Conservation (phyloP, 73 alveolate species). For the Tetrahymena malaccensis region DNA sequence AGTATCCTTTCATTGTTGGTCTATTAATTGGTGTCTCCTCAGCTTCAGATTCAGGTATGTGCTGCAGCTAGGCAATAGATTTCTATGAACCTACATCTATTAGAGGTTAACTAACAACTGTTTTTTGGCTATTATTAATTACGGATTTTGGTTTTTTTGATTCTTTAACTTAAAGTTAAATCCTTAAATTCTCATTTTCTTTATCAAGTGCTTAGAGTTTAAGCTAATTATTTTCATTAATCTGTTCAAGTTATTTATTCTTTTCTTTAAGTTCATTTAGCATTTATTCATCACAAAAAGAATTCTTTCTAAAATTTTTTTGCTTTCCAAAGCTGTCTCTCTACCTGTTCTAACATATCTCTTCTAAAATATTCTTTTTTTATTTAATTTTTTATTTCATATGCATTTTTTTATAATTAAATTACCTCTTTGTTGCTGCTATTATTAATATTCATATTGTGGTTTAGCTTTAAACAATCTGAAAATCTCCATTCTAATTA, state of each 20-base stretch:
- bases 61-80: not conserved
- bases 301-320: not conserved
- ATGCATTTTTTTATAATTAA: not conserved
- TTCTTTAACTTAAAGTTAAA: not conserved
- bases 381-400: not conserved
- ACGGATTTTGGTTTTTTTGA: not conserved
- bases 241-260: not conserved
- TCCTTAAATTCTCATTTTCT: not conserved
- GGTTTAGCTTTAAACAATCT: not conserved
- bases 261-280: not conserved
- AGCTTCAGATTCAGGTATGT: not conserved
- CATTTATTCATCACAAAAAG: not conserved
- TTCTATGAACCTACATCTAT: not conserved
- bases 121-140: not conserved
- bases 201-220: not conserved
- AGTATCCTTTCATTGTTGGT: not conserved
- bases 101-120: not conserved
- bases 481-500: not conserved
- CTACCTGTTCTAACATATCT: not conserved
- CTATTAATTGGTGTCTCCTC: not conserved
- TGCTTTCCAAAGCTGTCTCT: not conserved
- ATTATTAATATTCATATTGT: not conserved
- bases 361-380: not conserved
- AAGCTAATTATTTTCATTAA: not conserved
- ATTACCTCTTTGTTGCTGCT: not conserved